Base-by-base conservation (phyloP, 768 basidiomycete genomes). In the Lactarius akahatsu region DNA sequence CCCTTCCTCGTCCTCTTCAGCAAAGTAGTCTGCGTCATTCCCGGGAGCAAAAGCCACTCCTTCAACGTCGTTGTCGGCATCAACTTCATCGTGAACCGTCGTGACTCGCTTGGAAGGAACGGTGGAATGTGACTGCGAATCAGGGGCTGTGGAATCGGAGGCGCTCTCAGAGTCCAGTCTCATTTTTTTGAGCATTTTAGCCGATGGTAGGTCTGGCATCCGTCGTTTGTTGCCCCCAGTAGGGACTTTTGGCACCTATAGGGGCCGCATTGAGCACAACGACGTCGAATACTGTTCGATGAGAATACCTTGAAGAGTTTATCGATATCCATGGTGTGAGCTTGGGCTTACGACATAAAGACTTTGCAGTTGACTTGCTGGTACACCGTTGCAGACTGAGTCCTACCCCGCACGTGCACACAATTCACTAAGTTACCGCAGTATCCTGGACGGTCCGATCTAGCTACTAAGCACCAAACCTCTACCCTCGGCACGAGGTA, bases 1-100 rank as follows among this genome's bases (percentile, higher is more conserved):
- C 0, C 93, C 94, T 71, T 95, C 94, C 28, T 90, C 92, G 73
- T 96, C 94, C 76, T 96, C 94, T 71, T 96, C 96, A 4, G 75
- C 84, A 72, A 91, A 94, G 75, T 95, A 96, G 74, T 96, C 94
- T 0, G 92, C 90, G 70, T 96, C 94, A 28, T 88, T 88, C 11
- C 92, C 92, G 13, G 92, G 93, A 0, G 91, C 90, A 76, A 92
- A 93, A 67, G 82, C 79, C 1, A 67, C 68, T n/a, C 72, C 77
- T 57, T 64, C 72, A 3, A 71, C 72, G 13, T 72, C 74, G 20
- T 79, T 80, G 43, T 83, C 83, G 41, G 86, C 85, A 26, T 82
- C 84, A 18, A 79, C 80, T 38, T 79, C 83, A 59, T 94, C 91
- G 74, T 87, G 86, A 16, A 91, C 83, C 0, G 81, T 86, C 15